Base-by-base conservation (phyloP, 2,329 filamentous ascomycete genomes). In the Penicillium sp. region DNA sequence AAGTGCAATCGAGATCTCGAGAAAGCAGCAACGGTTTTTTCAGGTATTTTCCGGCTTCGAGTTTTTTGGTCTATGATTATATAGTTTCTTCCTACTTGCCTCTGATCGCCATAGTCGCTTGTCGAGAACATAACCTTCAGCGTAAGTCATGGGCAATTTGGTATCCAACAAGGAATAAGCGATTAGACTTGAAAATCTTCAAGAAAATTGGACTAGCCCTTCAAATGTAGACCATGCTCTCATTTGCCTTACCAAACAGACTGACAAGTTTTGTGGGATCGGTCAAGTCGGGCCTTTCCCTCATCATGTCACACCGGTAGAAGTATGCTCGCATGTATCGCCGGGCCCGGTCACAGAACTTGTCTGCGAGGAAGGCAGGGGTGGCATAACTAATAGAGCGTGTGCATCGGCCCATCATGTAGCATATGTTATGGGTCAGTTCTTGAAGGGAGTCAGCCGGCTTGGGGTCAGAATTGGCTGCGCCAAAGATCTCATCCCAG, bases 401-500 rank as follows among this genome's bases (percentile, higher is more conserved):
- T 31, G 59, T 61, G 47, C 58, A 60, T 10, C 59, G 59, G 10
- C 58, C 59, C 59, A 61, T 61, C 54, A 61, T 45, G 44, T 60
- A 61, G n/a, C 54, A 61, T 18, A 61, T 60, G n/a, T 44, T 52
- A 33, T 60, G 51, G 3, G 58, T 60, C 6, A 60, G 18, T 33
- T 54, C 49, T 20, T 61, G 58, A 3, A 60, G 13, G 6, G 42
- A 27, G 27, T 61, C 56, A 3, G 52, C 28, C 0, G 58, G 46
- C 15, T 45, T 53, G 18, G 15, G 24, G 6, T 39, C 45, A 5
- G 27, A 7, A 25, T 46, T 50, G 3, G 23, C 20, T 3, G 42
- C 24, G 25, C 28, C 45, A 70, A 88, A 87, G 42, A 88, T 81
- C 65, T 87, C 83, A 56, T 87, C 83, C 4, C 82, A 67, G 4